Percentiles rank a stretch among this genome's conserved stretches.
These are phyloP conservation scores for Chaetomium sp. DNA, from an alignment of 2,329 filamentous ascomycete genomes.

Conservation along the genomic window DNA sequence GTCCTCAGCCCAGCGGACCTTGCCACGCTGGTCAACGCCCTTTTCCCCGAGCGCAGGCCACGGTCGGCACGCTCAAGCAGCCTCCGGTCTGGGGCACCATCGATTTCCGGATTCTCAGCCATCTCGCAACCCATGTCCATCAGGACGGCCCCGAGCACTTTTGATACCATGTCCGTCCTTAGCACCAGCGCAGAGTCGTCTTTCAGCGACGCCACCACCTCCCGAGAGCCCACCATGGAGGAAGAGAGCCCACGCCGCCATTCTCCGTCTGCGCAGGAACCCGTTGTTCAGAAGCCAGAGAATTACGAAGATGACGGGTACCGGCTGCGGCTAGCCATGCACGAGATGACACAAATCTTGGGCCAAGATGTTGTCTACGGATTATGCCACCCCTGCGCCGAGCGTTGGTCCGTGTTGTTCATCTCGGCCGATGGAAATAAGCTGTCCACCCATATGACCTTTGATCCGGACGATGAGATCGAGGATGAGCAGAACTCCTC, in stretches of 20 bases:
- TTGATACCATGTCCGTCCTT: conserved; percentile 69
- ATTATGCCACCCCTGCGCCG: conserved; percentile 75
- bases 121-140: conserved; percentile 70
- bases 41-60: conserved; percentile 76
- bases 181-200: conserved; percentile 74
- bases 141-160: conserved; percentile 55
- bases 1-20: conserved; percentile 80
- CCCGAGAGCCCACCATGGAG: conserved; percentile 64
- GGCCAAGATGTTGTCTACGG: conserved; percentile 67
- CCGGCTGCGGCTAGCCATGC: conserved; percentile 66
- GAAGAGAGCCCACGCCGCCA: conserved; percentile 57
- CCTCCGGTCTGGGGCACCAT: conserved; percentile 68
- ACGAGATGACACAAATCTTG: conserved; percentile 69
- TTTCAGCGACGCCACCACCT: conserved; percentile 69
- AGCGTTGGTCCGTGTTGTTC: conserved; percentile 81
- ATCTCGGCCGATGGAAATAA: conserved; percentile 72
- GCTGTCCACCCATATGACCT: conserved; percentile 71
- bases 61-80: conserved; percentile 63
- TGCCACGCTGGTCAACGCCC: conserved; percentile 75
- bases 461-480: conserved; percentile 66
- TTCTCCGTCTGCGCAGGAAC: conserved; percentile 55
- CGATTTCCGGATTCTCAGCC: conserved; percentile 66
- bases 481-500: conserved; percentile 65
- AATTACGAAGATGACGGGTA: conserved; percentile 67
- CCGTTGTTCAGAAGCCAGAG: conserved; percentile 47